Percentiles rank a stretch among this genome's conserved stretches.
phyloP scores from a whole-genome alignment of 108 stramenopile genomes.

The Pseudonitzschia pungens region DNA sequence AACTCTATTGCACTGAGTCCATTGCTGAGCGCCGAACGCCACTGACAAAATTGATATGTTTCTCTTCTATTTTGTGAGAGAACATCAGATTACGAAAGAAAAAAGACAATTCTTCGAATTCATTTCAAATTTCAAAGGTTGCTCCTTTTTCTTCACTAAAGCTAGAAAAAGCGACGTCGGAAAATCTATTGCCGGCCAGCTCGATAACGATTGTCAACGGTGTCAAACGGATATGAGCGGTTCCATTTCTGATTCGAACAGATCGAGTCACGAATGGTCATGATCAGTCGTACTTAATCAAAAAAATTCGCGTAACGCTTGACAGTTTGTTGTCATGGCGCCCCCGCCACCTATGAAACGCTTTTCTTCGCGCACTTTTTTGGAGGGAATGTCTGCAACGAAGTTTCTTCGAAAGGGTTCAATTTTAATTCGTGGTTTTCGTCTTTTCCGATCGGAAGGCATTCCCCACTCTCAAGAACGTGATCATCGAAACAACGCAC shows the following conservation, averaged over 20 bases:
- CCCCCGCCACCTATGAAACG: background rate
- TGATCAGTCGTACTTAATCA: too few species aligned
- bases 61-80: background rate
- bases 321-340: background rate
- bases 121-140: background rate
- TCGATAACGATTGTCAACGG: background rate
- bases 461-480: too few species aligned
- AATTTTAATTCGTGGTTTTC: too few species aligned
- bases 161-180: background rate
- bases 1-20: background rate
- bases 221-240: background rate
- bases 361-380: background rate
- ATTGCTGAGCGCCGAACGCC: background rate
- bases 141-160: background rate
- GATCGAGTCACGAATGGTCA: background rate
- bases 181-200: background rate
- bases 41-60: background rate
- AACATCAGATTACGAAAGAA: background rate
- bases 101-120: background rate
- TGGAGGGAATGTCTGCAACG: too few species aligned
- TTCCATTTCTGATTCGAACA: background rate
- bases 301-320: background rate
- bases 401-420: too few species aligned
- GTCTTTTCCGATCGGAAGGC: too few species aligned
- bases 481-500: background rate